Evolutionary conservation across 1,284 basidiomycete genomes (phyloP), one percentile per base, ranked within the genome.

Genomic region (Hypsizygus ulmarius): DNA sequence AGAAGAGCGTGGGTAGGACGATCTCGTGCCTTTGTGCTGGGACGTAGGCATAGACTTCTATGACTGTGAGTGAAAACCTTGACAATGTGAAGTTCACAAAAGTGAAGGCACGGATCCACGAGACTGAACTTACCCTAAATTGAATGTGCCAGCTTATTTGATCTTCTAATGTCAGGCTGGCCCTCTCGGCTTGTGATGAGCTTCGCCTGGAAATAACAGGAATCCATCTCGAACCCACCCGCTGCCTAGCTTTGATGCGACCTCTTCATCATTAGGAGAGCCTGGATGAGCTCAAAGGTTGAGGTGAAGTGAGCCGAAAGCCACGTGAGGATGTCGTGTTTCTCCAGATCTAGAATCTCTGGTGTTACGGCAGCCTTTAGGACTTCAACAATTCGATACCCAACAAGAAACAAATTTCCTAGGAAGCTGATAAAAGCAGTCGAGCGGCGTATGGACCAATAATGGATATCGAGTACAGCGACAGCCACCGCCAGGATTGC

Each of bases 391-490:
- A 60, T 29, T 6, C 37, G 29, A 19, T 49, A 48, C 0, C 32
- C 16, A 3, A 53, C 59, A 0, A 55, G 9, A 1, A 63, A 43
- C 7, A 53, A 15, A 2, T 55, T 60, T 11, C 63, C 65, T 2
- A 49, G 45, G 0, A 59, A 52, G 10, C 61, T 62, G 35, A 68
- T 60, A 2, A 58, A 61, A n/a, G 56, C 54, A 2, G 64, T 65
- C 5, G 58, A 62, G 11, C 43, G 57, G n/a, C 59, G 53, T 3
- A 60, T 60, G 38, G 57, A 64, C 62, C 64, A 68, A 41, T 68
- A 66, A 11, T 55, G 52, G 12, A 60, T 27, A 1, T 58, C 43
- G 1, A 65, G 47, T 12, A 49, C 16, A 4, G 15, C 27, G 3
- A 41, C 41, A 14, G 55, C 34, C 5, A 57, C 12, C 14, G 21